Evolutionary conservation across 495 filamentous ascomycete species (phyloP).

Genomic region (Trichoderma asperelloides): DNA sequence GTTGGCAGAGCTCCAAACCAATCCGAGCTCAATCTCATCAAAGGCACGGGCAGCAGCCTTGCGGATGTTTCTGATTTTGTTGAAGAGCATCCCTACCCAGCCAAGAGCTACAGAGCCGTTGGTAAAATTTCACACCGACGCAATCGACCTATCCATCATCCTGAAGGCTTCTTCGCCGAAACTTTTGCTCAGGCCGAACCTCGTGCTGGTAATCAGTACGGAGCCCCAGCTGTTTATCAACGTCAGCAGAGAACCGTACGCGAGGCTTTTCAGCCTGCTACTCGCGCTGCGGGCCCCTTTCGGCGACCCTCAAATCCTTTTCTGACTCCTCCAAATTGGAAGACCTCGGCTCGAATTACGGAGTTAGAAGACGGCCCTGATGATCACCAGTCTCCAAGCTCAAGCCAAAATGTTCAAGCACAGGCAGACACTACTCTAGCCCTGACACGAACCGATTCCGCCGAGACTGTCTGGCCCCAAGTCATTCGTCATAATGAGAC

Average conservation of each 20-base stretch:
- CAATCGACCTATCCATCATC: neutral
- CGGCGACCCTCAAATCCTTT: neutral
- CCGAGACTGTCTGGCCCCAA: neutral
- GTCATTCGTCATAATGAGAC: neutral
- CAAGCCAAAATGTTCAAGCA: neutral
- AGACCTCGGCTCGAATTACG: neutral
- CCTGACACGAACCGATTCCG: neutral
- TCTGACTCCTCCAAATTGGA: neutral
- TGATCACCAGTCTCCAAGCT: neutral
- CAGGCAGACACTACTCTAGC: neutral
- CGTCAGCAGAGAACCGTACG: neutral
- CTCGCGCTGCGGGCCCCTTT: neutral
- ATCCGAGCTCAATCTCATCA: neutral
- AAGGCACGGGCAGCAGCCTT: neutral
- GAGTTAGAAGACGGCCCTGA: neutral
- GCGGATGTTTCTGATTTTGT: neutral
- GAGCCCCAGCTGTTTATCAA: neutral
- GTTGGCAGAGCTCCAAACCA: neutral
- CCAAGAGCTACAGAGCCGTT: neutral
- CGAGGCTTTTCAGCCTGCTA: neutral
- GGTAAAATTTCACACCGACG: neutral
- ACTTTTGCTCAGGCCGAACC: neutral
- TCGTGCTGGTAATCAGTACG: neutral
- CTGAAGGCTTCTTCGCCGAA: neutral
- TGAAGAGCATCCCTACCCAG: neutral